Conservation (phyloP, 2,329 filamentous ascomycete species). For the Aspergillus sp. region DNA sequence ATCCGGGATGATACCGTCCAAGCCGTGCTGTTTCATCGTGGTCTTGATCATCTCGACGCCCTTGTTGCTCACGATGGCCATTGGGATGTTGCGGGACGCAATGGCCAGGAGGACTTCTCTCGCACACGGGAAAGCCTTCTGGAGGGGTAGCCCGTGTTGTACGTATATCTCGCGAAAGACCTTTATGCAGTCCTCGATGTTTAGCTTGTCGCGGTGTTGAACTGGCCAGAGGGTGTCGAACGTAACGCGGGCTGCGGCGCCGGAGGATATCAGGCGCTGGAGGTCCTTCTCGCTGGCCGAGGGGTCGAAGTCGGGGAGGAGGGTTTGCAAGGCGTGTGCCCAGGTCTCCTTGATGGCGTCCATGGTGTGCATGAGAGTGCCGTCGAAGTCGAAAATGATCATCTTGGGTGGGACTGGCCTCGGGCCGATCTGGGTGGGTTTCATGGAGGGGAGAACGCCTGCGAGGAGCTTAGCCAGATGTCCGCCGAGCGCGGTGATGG, state of each 20-base stretch:
- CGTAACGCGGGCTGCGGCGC: constrained; percentile 9
- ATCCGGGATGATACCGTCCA: constrained; percentile 8
- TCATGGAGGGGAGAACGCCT: background rate
- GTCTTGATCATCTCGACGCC: constrained; percentile 13
- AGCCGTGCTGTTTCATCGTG: background rate
- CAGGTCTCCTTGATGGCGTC: constrained; percentile 14
- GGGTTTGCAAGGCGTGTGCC: constrained; percentile 9
- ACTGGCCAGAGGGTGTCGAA: constrained; percentile 11
- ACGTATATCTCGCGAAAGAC: constrained; percentile 24
- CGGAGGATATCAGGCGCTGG: constrained; percentile 12
- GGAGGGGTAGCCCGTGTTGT: constrained; percentile 19
- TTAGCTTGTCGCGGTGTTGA: constrained; percentile 2
- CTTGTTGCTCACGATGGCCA: constrained; percentile 28
- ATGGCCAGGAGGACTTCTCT: constrained; percentile 15
- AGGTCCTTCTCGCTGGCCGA: background rate
- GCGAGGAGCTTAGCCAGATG: too few relatives aligned
- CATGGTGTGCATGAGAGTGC: constrained; percentile 19
- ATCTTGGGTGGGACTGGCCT: constrained; percentile 1
- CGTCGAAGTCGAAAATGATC: constrained; percentile 20
- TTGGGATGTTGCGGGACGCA: constrained; percentile 10
- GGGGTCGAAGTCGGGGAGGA: constrained; percentile 6
- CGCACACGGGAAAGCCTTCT: constrained; percentile 20
- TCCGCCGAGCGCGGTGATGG: too few relatives aligned
- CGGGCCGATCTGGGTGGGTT: too few relatives aligned
- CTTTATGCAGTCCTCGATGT: constrained; percentile 16